Percentiles rank a stretch among this genome's conserved stretches.
Conservation (phyloP, 1,284 basidiomycete genomes). For the Melampsora occidentalis region DNA sequence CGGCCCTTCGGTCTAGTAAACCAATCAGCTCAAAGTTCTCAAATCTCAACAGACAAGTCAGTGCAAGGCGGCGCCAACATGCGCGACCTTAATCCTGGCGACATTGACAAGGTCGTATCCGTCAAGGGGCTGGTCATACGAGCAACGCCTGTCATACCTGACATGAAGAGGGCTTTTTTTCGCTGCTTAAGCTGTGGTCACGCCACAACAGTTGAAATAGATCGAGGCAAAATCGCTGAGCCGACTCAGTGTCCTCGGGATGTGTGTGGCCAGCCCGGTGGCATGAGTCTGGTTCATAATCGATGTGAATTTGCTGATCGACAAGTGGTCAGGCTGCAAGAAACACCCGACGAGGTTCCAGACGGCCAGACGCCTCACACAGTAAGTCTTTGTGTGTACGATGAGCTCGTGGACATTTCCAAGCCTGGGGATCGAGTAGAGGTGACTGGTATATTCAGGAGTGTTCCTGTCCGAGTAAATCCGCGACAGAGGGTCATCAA, state of each 20-base stretch:
- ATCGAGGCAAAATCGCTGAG: slow-evolving; percentile 91
- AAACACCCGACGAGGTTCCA: slow-evolving; percentile 94
- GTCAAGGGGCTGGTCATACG: slow-evolving; percentile 97
- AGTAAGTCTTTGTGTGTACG: slow-evolving; percentile 90
- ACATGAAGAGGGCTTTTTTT: slow-evolving; percentile 98
- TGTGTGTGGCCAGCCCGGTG: slow-evolving; percentile 78
- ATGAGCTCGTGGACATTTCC: slow-evolving; percentile 89
- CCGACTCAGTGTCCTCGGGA: slow-evolving; percentile 87
- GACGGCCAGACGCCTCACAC: slow-evolving; percentile 98
- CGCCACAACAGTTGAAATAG: slow-evolving; percentile 90
- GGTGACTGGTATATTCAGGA: slow-evolving; percentile 90
- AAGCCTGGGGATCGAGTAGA: slow-evolving; percentile 92
- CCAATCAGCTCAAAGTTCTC: slow-evolving; percentile 44
- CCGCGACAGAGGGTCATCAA: slow-evolving; percentile 87
- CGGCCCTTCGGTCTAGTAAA: slow-evolving; percentile 73
- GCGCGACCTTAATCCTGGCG: slow-evolving; percentile 83
- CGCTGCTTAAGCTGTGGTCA: slow-evolving; percentile 93
- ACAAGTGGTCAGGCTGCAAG: slow-evolving; percentile 90
- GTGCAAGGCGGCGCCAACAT: slow-evolving; percentile 65
- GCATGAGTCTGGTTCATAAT: slow-evolving; percentile 94
- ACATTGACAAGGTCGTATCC: slow-evolving; percentile 92
- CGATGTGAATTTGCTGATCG: slow-evolving; percentile 92
- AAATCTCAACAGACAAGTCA: slow-evolving; percentile 37
- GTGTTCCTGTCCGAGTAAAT: slow-evolving; percentile 88
- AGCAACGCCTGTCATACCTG: slow-evolving; percentile 93